Evolutionary conservation across 305 asterid species (phyloP), one percentile per base, ranked within the genome.

Genomic region (Vinca major): DNA sequence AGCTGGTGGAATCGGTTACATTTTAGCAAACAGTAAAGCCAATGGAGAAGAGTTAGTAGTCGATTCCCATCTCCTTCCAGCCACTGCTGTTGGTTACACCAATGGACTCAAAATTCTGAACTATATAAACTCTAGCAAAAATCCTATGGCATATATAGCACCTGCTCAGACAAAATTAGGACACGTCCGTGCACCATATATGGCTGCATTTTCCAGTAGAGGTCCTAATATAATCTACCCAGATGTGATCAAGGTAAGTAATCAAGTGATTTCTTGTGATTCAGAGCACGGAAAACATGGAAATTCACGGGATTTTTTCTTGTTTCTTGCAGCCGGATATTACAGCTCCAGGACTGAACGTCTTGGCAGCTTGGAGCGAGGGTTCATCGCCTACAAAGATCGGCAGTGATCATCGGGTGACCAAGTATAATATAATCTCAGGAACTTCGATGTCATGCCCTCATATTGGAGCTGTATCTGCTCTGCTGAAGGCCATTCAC

Each of bases 331-430:
- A 92, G 97, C 98, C 98, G 2, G 98, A 92, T 72, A 85, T 92
- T 61, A 88, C 97, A 2, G 98, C 87, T 10, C 97, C 98, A 3
- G 96, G 97, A 70, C 74, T 92, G 44, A 83, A 87, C 65, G 83
- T 92, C 77, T 73, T 92, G 79, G 97, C 96, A 49, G 98, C 98
- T 17, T 92, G 98, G 98, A 92, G 92, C 53, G 92, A 74, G 73
- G 90, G 79, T 63, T 76, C 91, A 37, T 83, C 98, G 36, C 98
- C 98, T 0, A 78, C 97, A 4, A 82, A 79, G 78, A 1, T 80
- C 61, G 85, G 53, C 1, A 60, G 13, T 4, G 98, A 92, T 71
- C 65, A 70, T 4, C 78, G 97, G 6, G 83, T 85, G 0, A 86
- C 75, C 4, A 85, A 90, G 75, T 92, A 86, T 65, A 90, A 90